phyloP scores from a whole-genome alignment of 116 monocot species.

The Dioscorea cayenensis region DNA sequence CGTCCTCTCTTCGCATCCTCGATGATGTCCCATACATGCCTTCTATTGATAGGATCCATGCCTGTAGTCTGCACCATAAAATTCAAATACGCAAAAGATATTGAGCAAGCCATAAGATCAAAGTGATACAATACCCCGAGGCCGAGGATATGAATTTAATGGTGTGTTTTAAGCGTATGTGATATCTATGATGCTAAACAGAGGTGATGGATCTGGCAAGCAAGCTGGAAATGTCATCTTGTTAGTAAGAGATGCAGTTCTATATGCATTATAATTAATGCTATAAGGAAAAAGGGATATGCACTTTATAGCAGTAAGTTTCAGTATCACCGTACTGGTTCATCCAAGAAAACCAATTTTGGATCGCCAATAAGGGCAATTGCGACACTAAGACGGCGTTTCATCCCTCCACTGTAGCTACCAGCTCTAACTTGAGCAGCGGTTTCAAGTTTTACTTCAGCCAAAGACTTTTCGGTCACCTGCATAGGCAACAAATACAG shows the following conservation, averaged over 20 bases:
- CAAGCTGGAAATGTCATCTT: background rate
- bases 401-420: conserved; percentile 96
- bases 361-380: conserved; percentile 88
- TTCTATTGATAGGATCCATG: conserved; percentile 90
- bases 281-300: background rate
- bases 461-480: conserved; percentile 67
- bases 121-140: no score
- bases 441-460: conserved; percentile 67
- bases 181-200: background rate
- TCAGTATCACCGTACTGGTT: conserved; percentile 54
- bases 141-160: no score
- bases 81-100: background rate
- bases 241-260: no score
- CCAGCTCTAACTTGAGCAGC: conserved; percentile 70
- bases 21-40: conserved; percentile 96
- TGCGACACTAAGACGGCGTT: conserved; percentile 83
- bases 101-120: no score
- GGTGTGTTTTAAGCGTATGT: background rate
- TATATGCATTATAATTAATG: background rate
- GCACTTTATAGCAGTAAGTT: background rate
- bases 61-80: conserved; percentile 61
- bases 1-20: conserved; percentile 88
- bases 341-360: conserved; percentile 88
- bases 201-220: background rate
- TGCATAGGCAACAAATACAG: conserved; percentile 14